Base-by-base conservation (phyloP, 331 rosid species). In the Malus hybrid region DNA sequence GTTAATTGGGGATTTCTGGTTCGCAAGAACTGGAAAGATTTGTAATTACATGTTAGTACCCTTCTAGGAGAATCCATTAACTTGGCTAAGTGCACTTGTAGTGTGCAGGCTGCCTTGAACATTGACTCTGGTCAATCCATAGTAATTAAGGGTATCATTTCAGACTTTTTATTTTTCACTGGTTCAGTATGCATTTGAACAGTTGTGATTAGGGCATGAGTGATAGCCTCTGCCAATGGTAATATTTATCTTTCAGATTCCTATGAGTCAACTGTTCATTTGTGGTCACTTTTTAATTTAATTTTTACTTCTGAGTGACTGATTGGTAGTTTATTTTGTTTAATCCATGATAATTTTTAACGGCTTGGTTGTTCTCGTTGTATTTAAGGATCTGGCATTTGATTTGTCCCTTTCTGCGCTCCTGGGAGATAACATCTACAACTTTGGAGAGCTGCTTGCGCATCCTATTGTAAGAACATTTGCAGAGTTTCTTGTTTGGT, bases 321-420 rank as follows among this genome's bases (percentile, higher is more conserved):
- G 44, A 44, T 69, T 11, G 33, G 18, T 29, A 5, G 15, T 60
- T 64, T 59, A 5, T 59, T 52, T 81, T 50, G 36, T 32, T 74
- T 31, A 71, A 28, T 70, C 70, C 29, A 29, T 74, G 11, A 64
- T 68, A 55, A 54, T 55, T 70, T 71, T 8, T 67, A 22, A 76
- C n/a, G 22, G 24, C 71, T 11, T 81, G 16, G 24, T 31, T 63
- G 34, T 72, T 33, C 69, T 27, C 7, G 33, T 67, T 0, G 67
- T 78, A 31, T 83, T 62, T 64, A 78, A 96, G 99, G 99, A 96
- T 88, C 80, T 96, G 90, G 97, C 98, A 12, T 96, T 96, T 87
- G 99, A 96, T 84, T 81, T 96, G 72, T 96, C 98, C 55, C 99
- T 96, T 63, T 90, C 98, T 79, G 99, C 99, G 5, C 91, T 96